These are phyloP conservation scores for Priceomyces castillae DNA, from an alignment of 805 yeast species.

Conservation along the genomic window DNA sequence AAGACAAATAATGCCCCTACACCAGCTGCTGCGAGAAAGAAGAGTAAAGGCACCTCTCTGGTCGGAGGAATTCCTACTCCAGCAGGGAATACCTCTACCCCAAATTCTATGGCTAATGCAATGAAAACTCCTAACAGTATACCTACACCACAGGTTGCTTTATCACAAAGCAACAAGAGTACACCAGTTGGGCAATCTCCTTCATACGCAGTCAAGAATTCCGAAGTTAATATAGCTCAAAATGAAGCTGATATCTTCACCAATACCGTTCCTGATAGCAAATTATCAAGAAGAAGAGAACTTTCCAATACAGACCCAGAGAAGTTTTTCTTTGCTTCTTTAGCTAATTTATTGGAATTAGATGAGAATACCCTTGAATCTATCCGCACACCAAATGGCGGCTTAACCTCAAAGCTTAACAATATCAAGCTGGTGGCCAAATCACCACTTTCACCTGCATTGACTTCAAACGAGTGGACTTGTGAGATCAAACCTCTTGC, in stretches of 20 bases:
- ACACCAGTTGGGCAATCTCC: conserved; percentile 43
- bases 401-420: conserved; percentile 8
- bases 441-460: conserved; percentile 40
- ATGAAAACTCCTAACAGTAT: conserved; percentile 45
- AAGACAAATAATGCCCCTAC: conserved; percentile 9
- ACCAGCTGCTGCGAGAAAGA: conserved; percentile 17
- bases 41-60: conserved; percentile 23
- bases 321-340: conserved; percentile 48
- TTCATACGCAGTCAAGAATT: conserved; percentile 15
- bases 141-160: conserved; percentile 40
- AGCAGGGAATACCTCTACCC: conserved; percentile 30
- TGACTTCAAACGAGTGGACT: conserved; percentile 33
- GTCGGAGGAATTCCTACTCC: conserved; percentile 34
- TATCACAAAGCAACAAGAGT: conserved; percentile 37
- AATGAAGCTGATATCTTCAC: conserved; percentile 25
- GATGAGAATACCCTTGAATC: conserved; percentile 25
- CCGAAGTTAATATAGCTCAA: conserved; percentile 8
- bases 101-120: conserved; percentile 35
- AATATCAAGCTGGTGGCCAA: conserved; percentile 9
- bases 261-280: conserved; percentile 34
- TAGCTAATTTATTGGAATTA: conserved; percentile 49
- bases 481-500: conserved; percentile 47
- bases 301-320: conserved; percentile 46
- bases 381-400: conserved; percentile 12
- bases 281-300: conserved; percentile 45